These are phyloP conservation scores for Phytophthora idaei DNA, from an alignment of 352 stramenopile genomes.

Conservation along the genomic window DNA sequence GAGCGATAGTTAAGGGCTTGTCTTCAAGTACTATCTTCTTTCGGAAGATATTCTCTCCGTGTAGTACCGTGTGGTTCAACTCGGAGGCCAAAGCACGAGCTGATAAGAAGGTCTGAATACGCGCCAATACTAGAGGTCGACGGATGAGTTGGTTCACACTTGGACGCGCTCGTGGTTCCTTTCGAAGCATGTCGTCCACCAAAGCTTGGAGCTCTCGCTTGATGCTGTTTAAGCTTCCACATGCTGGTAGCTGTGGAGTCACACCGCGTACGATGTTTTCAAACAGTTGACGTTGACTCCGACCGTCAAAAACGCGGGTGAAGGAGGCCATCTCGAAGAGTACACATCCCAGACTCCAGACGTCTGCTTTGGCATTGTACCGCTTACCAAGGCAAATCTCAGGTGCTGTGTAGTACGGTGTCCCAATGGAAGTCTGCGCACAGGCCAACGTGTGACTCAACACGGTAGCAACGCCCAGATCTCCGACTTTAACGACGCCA, in stretches of 20 bases:
- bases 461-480: conserved; percentile 83
- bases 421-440: conserved; percentile 76
- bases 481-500: conserved; percentile 74
- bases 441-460: conserved; percentile 76
- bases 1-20: background rate
- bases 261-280: conserved; percentile 62
- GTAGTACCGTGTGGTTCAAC: conserved; percentile 72
- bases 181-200: conserved; percentile 61
- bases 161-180: conserved; percentile 62
- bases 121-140: conserved; percentile 57
- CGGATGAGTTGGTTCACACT: conserved; percentile 72
- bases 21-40: conserved; percentile 30
- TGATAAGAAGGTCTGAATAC: conserved; percentile 70
- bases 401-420: conserved; percentile 93
- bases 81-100: conserved; percentile 57
- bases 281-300: conserved; percentile 78
- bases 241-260: conserved; percentile 20
- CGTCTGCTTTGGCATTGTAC: conserved; percentile 94
- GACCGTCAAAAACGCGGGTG: conserved; percentile 88
- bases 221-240: conserved; percentile 21
- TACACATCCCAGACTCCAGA: conserved; percentile 95
- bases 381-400: conserved; percentile 92
- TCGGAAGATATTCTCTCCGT: conserved; percentile 72
- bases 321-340: conserved; percentile 93
- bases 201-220: conserved; percentile 38